Percentiles rank a stretch among this genome's conserved stretches.
Conservation (phyloP, 2,329 filamentous ascomycete genomes). For the Teratosphaeria destructans region DNA sequence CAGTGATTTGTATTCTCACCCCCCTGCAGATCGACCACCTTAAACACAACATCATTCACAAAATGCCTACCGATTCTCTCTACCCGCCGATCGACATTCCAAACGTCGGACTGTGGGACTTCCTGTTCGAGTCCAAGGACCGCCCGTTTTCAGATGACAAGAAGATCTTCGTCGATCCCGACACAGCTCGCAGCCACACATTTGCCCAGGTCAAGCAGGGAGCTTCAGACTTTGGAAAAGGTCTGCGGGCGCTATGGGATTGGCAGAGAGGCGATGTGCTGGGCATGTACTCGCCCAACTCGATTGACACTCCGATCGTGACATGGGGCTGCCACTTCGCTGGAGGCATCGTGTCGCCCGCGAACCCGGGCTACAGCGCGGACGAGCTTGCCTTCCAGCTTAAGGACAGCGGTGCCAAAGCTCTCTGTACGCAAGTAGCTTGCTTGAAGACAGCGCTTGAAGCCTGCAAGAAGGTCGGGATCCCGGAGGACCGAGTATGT, state of each 20-base stretch:
- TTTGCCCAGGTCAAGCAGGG: conserved; percentile 55
- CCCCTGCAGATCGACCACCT: neutral
- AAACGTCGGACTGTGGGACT: conserved; percentile 64
- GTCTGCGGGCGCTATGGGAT: conserved; percentile 60
- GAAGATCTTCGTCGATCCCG: conserved; percentile 66
- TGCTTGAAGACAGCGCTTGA: conserved; percentile 52
- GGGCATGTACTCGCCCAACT: conserved; percentile 74
- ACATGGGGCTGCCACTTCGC: conserved; percentile 76
- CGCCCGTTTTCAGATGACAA: conserved; percentile 60
- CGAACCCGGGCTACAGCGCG: conserved; percentile 76
- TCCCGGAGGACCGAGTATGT: conserved; percentile 62
- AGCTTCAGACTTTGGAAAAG: conserved; percentile 68
- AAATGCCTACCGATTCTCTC: conserved; percentile 63
- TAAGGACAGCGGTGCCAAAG: conserved; percentile 64
- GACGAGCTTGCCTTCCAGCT: conserved; percentile 80
- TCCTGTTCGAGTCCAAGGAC: conserved; percentile 62
- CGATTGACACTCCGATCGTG: conserved; percentile 64
- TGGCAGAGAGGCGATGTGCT: conserved; percentile 81
- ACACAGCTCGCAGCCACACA: conserved; percentile 60
- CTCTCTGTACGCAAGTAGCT: conserved; percentile 60
- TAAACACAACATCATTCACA: conserved; percentile 6
- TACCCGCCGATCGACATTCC: conserved; percentile 61
- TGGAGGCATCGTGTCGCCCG: conserved; percentile 71
- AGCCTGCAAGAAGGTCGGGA: conserved; percentile 59
- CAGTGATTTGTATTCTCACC: neutral